These are phyloP conservation scores for Quercus variabilis DNA, from an alignment of 306 rosid genomes.

Conservation along the genomic window DNA sequence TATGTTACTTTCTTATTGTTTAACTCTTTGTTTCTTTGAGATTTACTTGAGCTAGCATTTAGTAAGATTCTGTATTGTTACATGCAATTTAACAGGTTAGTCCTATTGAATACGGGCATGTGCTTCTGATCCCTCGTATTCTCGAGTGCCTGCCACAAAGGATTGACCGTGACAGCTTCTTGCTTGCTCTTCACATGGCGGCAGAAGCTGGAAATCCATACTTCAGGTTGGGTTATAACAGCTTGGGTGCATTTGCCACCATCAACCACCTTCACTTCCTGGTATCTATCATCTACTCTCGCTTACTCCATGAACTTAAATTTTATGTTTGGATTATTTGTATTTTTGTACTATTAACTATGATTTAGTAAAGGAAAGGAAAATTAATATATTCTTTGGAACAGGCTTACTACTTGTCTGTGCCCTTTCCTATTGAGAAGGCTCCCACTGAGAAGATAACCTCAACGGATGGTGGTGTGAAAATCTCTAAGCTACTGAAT, in stretches of 20 bases:
- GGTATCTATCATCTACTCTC: conserved; percentile 35
- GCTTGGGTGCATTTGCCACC: conserved; percentile 97
- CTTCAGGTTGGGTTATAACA: conserved; percentile 90
- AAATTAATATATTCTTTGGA: conserved; percentile 7
- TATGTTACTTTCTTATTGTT: conserved; percentile 25
- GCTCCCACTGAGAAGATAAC: conserved; percentile 72
- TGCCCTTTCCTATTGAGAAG: conserved; percentile 87
- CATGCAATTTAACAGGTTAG: conserved; percentile 64
- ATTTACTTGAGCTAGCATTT: not conserved
- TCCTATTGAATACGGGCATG: conserved; percentile 96
- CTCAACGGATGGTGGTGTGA: conserved; percentile 47
- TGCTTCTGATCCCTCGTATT: conserved; percentile 76
- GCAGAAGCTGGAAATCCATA: conserved; percentile 68
- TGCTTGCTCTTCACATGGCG: conserved; percentile 89
- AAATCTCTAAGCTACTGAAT: conserved; percentile 54
- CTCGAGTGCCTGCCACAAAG: conserved; percentile 78
- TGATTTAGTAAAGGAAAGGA: not conserved
- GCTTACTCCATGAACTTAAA: not conserved
- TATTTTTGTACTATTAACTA: not conserved
- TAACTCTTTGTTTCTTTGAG: not conserved
- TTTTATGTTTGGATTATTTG: not conserved
- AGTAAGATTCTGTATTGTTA: conserved; percentile 7
- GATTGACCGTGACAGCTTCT: conserved; percentile 75
- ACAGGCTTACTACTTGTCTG: conserved; percentile 49
- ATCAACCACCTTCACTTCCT: conserved; percentile 98